A percentile compares a stretch with the other conserved stretches of the same genome.
phyloP scores from a whole-genome alignment of 345 rosid genomes.

The Syzygium jambos region DNA sequence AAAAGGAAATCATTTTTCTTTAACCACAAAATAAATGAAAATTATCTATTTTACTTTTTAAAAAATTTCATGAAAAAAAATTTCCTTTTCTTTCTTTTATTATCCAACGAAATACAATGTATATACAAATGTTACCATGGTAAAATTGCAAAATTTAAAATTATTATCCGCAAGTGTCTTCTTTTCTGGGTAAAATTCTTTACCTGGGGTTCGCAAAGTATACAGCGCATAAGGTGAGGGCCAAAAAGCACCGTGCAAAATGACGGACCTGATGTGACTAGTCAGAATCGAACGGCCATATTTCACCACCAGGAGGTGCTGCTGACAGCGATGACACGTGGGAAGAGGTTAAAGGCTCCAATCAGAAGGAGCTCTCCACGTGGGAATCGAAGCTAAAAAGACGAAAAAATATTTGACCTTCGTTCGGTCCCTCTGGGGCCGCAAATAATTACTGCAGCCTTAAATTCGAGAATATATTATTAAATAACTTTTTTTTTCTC shows the following conservation, averaged over 20 bases:
- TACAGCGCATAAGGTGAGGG: background rate
- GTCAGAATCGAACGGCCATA: slow-evolving; percentile 30
- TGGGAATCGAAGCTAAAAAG: background rate
- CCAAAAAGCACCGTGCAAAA: background rate
- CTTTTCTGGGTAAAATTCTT: background rate
- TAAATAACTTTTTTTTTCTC: background rate
- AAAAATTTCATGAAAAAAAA: background rate
- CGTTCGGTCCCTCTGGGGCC: no score
- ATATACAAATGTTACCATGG: background rate
- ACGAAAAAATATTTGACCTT: background rate
- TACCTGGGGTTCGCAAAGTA: background rate
- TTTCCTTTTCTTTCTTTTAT: background rate
- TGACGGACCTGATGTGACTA: slow-evolving; percentile 31
- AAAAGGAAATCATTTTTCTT: background rate
- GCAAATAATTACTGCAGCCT: no score
- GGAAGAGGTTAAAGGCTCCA: slow-evolving; percentile 9
- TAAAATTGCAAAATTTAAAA: background rate
- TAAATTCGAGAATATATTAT: no score
- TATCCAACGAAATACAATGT: background rate
- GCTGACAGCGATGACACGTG: slow-evolving; percentile 27
- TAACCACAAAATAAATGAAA: background rate
- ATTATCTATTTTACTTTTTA: background rate
- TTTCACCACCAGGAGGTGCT: background rate
- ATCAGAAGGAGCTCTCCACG: slow-evolving; percentile 18
- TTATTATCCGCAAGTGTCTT: background rate